phyloP scores from a whole-genome alignment of 2,329 filamentous ascomycete genomes.

The Exophiala dermatitidis region DNA sequence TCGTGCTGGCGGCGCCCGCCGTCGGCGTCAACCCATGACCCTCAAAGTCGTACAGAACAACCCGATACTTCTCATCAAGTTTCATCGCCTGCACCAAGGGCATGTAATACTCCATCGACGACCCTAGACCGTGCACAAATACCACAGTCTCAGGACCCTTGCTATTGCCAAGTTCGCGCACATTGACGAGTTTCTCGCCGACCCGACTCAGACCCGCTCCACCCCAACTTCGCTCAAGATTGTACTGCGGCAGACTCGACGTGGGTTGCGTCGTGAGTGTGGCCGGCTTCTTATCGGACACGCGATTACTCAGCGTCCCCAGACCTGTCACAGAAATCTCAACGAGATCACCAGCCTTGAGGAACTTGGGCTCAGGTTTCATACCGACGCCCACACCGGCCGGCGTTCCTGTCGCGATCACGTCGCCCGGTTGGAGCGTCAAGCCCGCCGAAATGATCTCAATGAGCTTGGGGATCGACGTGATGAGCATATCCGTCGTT shows the following conservation, averaged over 20 bases:
- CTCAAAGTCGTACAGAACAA: conserved; percentile 49
- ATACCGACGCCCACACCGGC: conserved; percentile 39
- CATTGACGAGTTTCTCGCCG: conserved; percentile 35
- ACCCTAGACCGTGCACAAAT: conserved; percentile 52
- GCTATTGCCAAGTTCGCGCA: conserved; percentile 30
- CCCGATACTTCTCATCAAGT: conserved; percentile 27
- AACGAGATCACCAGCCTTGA: conserved; percentile 36
- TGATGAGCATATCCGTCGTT: conserved; percentile 46
- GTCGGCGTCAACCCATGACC: conserved; percentile 52
- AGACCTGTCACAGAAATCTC: conserved; percentile 36
- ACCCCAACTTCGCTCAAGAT: conserved; percentile 34
- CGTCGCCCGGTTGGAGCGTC: conserved; percentile 46
- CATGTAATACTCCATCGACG: conserved; percentile 39
- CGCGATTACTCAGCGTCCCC: conserved; percentile 32
- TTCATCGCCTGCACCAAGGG: conserved; percentile 38
- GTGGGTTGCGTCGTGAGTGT: not conserved
- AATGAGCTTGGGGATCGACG: conserved; percentile 44
- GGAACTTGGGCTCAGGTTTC: conserved; percentile 32
- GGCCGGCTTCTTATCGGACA: not conserved
- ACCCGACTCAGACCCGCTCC: conserved; percentile 15
- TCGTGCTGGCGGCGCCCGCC: conserved; percentile 37
- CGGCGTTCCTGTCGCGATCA: conserved; percentile 45
- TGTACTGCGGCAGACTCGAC: not conserved
- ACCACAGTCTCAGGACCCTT: conserved; percentile 31
- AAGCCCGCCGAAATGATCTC: conserved; percentile 43